Evolutionary conservation across 768 basidiomycete species (phyloP), one percentile per base, ranked within the genome.

Genomic region (Podaxis carcinomalis): DNA sequence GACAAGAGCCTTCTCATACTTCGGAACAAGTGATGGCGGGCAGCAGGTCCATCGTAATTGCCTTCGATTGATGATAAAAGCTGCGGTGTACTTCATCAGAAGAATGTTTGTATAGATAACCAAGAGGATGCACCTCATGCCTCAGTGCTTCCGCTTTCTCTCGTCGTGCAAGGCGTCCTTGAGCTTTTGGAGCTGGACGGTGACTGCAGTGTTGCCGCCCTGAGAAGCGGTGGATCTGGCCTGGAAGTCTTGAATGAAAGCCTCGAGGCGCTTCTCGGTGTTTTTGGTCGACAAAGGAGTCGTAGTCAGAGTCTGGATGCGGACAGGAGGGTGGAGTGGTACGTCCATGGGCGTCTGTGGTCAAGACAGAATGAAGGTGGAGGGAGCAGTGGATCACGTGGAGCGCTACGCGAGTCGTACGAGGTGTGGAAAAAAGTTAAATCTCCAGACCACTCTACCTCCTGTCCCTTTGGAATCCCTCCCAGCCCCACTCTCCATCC

Each of bases 161-260:
- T 85, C 79, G 62, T 84, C 82, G 54, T 77, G 77, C 62, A 86
- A 68, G 3, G 85, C 83, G 55, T 76, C 75, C 49, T 74, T 74
- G 53, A 87, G 70, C 68, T 87, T 87, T 67, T 82, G 79, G 21
- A 87, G 74, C 66, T 86, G 85, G 4, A 84, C 83, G 0, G 79
- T 84, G 50, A 84, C 82, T 4, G 84, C 78, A 0, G 79, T 77
- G 62, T 83, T 83, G 2, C 80, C 78, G 9, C 83, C 80, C 57
- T 83, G 81, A 0, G 79, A 72, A 16, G 78, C 74, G 3, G 77
- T 71, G 56, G 77, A 79, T 19, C 82, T 75, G 3, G 73, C 69
- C 64, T 81, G 76, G 62, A 84, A 81, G 56, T 85, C 78, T 25
- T 74, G 72, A 47, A 86, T 63, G 63, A 86, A 87, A 2, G 62